These are phyloP conservation scores for Chrysanthemum makinoi DNA, from an alignment of 129 eudicot genomes.

Conservation along the genomic window DNA sequence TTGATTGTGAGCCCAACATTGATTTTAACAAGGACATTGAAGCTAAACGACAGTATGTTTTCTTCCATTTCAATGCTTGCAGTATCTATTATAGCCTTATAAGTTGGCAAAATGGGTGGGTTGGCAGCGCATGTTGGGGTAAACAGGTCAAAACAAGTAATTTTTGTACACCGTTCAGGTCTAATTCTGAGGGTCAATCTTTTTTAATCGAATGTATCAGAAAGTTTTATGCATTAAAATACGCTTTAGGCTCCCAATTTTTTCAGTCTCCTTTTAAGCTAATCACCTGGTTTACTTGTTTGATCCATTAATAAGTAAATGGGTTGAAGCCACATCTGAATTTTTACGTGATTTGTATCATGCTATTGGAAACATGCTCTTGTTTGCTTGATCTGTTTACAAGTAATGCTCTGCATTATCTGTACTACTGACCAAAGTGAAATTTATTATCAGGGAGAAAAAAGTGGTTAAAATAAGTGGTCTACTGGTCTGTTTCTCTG, in stretches of 20 bases:
- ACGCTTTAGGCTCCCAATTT: neutral
- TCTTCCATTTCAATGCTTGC: constrained; percentile 38
- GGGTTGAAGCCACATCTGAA: neutral
- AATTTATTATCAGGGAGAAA: neutral
- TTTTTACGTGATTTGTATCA: neutral
- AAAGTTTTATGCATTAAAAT: neutral
- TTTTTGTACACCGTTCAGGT: neutral
- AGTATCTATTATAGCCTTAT: neutral
- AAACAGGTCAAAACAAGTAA: neutral
- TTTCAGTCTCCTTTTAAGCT: neutral
- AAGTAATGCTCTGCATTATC: neutral
- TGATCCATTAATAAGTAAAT: neutral
- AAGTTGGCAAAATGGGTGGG: neutral
- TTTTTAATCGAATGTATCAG: too few relatives aligned
- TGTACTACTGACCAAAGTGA: neutral
- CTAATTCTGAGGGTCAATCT: too few relatives aligned
- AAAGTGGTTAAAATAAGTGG: neutral
- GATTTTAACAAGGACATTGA: constrained; percentile 84
- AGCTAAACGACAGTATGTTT: constrained; percentile 85
- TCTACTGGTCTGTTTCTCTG: too few relatives aligned
- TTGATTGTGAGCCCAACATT: constrained; percentile 88
- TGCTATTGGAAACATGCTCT: neutral
- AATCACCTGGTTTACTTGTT: neutral
- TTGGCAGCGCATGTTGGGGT: neutral
- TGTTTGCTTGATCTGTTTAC: constrained; percentile 16